A percentile compares a stretch with the other conserved stretches of the same genome.
Conservation (phyloP, 1,139 yeast genomes). For the Taphrina confusa region DNA sequence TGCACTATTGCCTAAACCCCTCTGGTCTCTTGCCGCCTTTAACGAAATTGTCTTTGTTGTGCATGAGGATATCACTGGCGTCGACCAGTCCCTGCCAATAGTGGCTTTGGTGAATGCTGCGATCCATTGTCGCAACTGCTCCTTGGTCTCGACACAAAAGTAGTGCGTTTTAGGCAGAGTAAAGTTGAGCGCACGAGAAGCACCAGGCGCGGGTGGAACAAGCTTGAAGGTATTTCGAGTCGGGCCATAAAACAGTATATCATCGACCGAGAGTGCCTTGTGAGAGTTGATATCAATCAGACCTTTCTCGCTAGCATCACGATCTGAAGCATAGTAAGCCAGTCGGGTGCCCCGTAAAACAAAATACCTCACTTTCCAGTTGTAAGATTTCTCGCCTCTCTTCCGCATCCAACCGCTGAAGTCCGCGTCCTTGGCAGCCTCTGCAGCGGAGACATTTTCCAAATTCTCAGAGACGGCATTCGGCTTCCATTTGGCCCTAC, state of each 20-base stretch:
- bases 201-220: conserved; percentile 97
- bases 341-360: conserved; percentile 89
- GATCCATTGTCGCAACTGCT: conserved; percentile 94
- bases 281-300: conserved; percentile 94
- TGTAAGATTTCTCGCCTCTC: conserved; percentile 78
- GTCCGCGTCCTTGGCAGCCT: conserved; percentile 73
- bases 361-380: conserved; percentile 90
- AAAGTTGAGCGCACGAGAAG: conserved; percentile 77
- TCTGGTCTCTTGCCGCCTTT: conserved; percentile 77
- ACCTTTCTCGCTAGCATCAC: conserved; percentile 84
- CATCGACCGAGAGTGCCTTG: conserved; percentile 80
- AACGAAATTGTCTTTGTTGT: conserved; percentile 90
- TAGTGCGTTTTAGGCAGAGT: conserved; percentile 95
- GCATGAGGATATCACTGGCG: conserved; percentile 92
- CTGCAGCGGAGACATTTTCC: conserved; percentile 69
- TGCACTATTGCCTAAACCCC: neutral
- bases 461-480: conserved; percentile 94
- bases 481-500: conserved; percentile 34
- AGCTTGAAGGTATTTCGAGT: conserved; percentile 90
- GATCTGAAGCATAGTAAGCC: conserved; percentile 78
- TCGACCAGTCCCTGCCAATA: conserved; percentile 80
- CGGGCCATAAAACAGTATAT: conserved; percentile 90
- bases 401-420: conserved; percentile 95
- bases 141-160: conserved; percentile 88
- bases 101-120: conserved; percentile 94